phyloP scores from a whole-genome alignment of 1,284 basidiomycete genomes.

The Porogramme epimiltina region DNA sequence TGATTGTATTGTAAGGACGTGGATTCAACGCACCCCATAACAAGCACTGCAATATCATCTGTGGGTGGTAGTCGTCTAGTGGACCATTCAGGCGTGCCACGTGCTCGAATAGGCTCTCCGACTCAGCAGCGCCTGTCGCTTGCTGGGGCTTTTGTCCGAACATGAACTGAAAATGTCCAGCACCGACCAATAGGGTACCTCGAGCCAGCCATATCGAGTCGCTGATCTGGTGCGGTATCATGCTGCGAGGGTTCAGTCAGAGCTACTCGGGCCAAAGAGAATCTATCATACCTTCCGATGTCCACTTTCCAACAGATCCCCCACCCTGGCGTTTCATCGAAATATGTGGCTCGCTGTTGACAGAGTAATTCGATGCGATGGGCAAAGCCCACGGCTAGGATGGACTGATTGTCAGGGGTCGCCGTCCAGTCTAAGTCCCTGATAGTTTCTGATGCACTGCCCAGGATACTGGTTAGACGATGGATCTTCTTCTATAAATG shows the following conservation, averaged over 20 bases:
- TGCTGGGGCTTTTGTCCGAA: constrained; percentile 48
- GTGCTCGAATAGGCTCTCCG: constrained; percentile 70
- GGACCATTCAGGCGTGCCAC: constrained; percentile 84
- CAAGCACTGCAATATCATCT: constrained; percentile 88
- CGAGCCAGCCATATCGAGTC: constrained; percentile 88
- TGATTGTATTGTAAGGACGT: not conserved
- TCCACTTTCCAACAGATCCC: constrained; percentile 73
- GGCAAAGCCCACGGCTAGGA: constrained; percentile 84
- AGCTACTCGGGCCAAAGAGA: not conserved
- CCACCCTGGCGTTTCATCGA: constrained; percentile 82
- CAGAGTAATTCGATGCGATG: constrained; percentile 81
- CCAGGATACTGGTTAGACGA: no score
- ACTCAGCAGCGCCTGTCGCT: constrained; percentile 23
- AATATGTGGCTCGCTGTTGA: constrained; percentile 89
- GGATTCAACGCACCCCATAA: constrained; percentile 71
- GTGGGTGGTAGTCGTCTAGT: constrained; percentile 87
- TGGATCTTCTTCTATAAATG: no score
- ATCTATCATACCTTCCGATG: constrained; percentile 54
- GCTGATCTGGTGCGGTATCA: constrained; percentile 75
- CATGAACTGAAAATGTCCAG: constrained; percentile 79
- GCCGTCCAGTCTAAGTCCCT: constrained; percentile 89
- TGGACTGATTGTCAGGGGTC: constrained; percentile 87
- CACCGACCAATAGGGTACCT: constrained; percentile 75
- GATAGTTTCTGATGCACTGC: constrained; percentile 58
- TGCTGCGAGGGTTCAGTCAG: constrained; percentile 39